Evolutionary conservation across 106 monocot species (phyloP), one percentile per base, ranked within the genome.

Genomic region (Chionographis japonica): DNA sequence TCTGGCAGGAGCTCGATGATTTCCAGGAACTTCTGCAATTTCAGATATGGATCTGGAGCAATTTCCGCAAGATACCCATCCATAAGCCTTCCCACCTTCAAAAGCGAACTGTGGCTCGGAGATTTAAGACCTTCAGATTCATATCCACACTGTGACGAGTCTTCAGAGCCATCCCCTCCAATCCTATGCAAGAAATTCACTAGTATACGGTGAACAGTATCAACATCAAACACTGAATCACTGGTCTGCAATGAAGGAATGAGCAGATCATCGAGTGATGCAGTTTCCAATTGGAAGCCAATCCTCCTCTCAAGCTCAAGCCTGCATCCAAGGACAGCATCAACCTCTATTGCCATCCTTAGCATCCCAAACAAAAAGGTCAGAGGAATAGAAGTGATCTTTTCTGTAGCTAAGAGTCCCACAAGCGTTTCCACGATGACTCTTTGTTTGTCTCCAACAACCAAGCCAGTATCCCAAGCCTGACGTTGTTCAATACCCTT

Each of bases 21-120:
- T 13, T 88, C 68, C 81, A 91, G 86, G 53, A 95, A 91, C 39
- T 86, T 91, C 15, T 83, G 85, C 67, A 95, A 61, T 52, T 86
- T 86, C 58, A 95, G 68, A 60, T 79, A 86, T 64, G 91, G 88
- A 72, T 95, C 95, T 20, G 95, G 75, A 61, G 95, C 88, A 66
- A 95, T 91, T 78, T 95, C 95, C 41, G 95, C 88, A 66, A 95
- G 85, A 68, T 91, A 95, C 41, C 84, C 88, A 70, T 95, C 95
- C 68, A 95, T 86, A 37, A 91, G 75, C 72, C 88, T 91, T 38
- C 91, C 91, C 49, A 95, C 91, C 76, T 95, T 95, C 67, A 91
- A 58, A 57, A 95, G 59, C 2, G 83, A 83, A 65, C 80, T 74
- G 56, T 89, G 88, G 61, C 71, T 86, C 6, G 77, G 84, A 39